Evolutionary conservation across 2,329 filamentous ascomycete species (phyloP), one percentile per base, ranked within the genome.

Genomic region (Nannizziopsis arthrosporioides): DNA sequence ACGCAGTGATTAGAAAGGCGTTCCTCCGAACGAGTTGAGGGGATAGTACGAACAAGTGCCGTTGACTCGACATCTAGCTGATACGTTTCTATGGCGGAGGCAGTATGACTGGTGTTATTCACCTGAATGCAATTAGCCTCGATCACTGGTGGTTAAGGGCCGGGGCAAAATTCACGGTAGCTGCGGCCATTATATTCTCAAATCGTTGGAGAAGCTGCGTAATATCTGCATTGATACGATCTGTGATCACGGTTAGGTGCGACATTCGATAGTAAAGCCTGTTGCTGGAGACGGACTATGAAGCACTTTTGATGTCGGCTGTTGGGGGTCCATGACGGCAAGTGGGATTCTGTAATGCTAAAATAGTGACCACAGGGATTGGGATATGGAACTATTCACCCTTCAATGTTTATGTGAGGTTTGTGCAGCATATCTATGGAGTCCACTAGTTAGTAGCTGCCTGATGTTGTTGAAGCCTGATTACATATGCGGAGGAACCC

Each of bases 11-110:
- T 11, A 41, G 15, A 36, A 35, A 8, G 38, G 10, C 47, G n/a
- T 12, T 18, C 22, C 14, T 5, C 14, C 15, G 6, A 19, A 19
- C 37, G n/a, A 47, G 8, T 12, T n/a, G 42, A 11, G 17, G 31
- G 42, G 27, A 9, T 14, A 22, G 6, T 18, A 63, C 67, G 49
- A 60, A 79, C 77, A 61, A 82, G 61, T 11, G 74, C 74, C 9
- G 75, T 72, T 3, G 74, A 77, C 56, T 80, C 76, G 5, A 78
- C 73, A 49, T 76, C 71, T 30, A 81, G 73, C 51, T 78, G 71
- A 51, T 77, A 74, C 14, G 75, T 72, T 53, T 75, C 73, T 12
- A 77, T 70, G 4, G 78, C 76, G 2, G 75, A 76, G 12, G 71
- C 69, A 17, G 73, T 73, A 51, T 76, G 69, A 55, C 76, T 76